Base-by-base conservation (phyloP, 345 rosid species). In the Lepidium didymum region DNA sequence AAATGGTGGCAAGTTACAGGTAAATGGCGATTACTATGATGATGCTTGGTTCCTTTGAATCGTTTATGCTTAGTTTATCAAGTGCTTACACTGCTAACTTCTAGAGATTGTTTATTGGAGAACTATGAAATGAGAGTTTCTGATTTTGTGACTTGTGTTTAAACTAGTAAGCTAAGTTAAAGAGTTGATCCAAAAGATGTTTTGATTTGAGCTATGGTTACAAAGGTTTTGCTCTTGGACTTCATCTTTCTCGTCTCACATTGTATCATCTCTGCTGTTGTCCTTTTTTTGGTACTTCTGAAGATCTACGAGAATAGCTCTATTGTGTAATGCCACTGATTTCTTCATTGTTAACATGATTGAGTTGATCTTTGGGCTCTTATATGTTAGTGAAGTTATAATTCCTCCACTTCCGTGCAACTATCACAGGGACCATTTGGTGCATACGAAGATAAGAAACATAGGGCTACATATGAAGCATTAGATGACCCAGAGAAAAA, bases 1-100 rank as follows among this genome's bases (percentile, higher is more conserved):
- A n/a, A 79, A 31, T 42, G 91, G 96, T 23, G 99, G 97, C 58
- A 91, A 89, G 76, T 76, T 91, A 40, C 84, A 86, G 90, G 99
- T 91, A 35, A 18, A 29, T 64, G 10, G 8, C 12, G 27, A 44
- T 29, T 12, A 16, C 2, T 38, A 67, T 18, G 0, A 10, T 10
- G 31, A 56, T 34, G 47, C 55, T 52, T 53, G 31, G 25, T 52
- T 69, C 58, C 16, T 7, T 44, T 54, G 23, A 11, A 12, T 42
- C 44, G 60, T 42, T 70, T 42, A 25, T 16, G 33, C 51, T 69
- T 38, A 13, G 13, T 7, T 7, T 50, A 57, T 36, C 36, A 36
- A 8, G 6, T 19, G 35, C 33, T 19, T 49, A 9, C 21, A 41
- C 8, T 42, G 2, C 16, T 41, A 4, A 1, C n/a, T n/a, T 13